Percentiles rank a stretch among this genome's conserved stretches.
Conservation (phyloP, 495 filamentous ascomycete species). For the Aspergillus sclerotiicarbonarius region DNA sequence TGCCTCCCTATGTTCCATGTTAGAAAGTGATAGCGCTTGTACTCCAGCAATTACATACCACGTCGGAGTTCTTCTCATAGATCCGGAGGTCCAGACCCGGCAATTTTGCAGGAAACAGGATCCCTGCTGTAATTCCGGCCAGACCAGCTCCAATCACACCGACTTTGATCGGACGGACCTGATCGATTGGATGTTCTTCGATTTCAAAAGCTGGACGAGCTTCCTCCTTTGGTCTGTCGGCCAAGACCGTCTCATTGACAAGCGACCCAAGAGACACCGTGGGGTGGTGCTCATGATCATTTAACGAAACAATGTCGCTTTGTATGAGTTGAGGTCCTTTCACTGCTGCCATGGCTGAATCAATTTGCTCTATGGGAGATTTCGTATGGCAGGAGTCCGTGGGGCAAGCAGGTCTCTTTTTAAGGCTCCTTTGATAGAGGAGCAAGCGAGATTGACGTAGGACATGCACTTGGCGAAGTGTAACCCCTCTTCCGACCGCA, state of each 20-base stretch:
- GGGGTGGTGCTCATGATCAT: conserved; percentile 1
- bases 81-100: conserved; percentile 52
- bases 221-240: neutral
- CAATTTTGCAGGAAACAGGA: conserved; percentile 49
- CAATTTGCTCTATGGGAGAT: neutral
- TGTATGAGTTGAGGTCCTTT: conserved; percentile 6
- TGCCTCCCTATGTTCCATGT: conserved; percentile 40
- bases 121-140: conserved; percentile 47
- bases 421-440: neutral
- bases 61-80: conserved; percentile 55
- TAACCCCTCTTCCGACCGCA: neutral
- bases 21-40: neutral
- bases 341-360: conserved; percentile 11
- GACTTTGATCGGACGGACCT: conserved; percentile 45
- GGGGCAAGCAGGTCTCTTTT: neutral
- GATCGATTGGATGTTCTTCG: conserved; percentile 43
- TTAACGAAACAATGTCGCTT: conserved; percentile 3
- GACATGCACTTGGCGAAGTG: neutral
- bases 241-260: neutral
- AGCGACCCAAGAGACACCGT: neutral
- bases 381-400: neutral
- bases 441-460: neutral
- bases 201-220: conserved; percentile 27
- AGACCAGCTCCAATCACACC: conserved; percentile 55
- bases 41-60: conserved; percentile 32